Evolutionary conservation across 441 rosid genomes (phyloP), one percentile per base, ranked within the genome.

Genomic region (Isatis lusitanica): DNA sequence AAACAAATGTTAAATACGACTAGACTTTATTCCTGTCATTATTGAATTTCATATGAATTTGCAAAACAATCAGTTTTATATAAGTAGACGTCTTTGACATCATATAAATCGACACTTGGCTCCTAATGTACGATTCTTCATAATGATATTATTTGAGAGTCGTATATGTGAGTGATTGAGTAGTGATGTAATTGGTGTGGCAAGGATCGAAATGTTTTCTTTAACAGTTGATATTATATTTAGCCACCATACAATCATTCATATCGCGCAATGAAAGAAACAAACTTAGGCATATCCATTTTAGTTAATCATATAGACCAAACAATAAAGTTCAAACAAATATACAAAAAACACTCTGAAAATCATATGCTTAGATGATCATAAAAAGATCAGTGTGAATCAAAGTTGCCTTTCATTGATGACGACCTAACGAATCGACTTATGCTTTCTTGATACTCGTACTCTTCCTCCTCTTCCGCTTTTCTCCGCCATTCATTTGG

Each of bases 81-180:
- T 2, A 28, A 16, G 62, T 42, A 61, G 51, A 17, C 16, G 42
- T 38, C 68, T 28, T 71, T 15, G 21, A 15, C 38, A 51, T 16
- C 26, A 44, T 9, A 28, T 9, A 51, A 3, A 3, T 26, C 4
- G 63, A 71, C 75, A 71, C 43, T 62, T 62, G 75, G 75, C 46
- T 43, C 67, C 64, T 12, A 40, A 51, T 30, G 55, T 72, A 63
- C 63, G 76, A 53, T 42, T 3, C 1, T 30, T 18, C 46, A 71
- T 39, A 43, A 4, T 51, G 36, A 21, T 40, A 17, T 30, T 39
- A n/a, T 60, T n/a, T 12, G 33, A 39, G 47, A 60, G 65, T 24
- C 59, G 39, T 36, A 59, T 26, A 26, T 26, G 3, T 26, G 28
- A 26, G 28, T 26, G 28, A 26, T 26, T 15, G 36, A 35, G 58